Conservation (phyloP, 768 basidiomycete species). For the Tylopilus cervinicoccineus region DNA sequence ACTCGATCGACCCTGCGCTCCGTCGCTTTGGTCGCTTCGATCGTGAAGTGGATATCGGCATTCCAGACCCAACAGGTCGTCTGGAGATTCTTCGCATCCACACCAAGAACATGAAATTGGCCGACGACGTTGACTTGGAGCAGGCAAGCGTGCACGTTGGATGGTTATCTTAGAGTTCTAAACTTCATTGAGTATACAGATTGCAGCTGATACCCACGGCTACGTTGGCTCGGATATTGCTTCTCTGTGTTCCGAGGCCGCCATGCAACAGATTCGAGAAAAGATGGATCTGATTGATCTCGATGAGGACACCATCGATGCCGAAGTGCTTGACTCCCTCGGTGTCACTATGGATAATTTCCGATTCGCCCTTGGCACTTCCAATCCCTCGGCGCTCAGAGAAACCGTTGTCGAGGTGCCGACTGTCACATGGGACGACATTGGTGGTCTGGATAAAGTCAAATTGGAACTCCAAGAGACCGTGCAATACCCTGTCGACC, state of each 20-base stretch:
- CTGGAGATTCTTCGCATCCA: constrained; percentile 98
- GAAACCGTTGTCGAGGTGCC: constrained; percentile 99
- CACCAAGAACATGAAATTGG: constrained; percentile 99
- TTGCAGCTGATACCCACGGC: constrained; percentile 98
- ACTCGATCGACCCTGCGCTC: constrained; percentile 98
- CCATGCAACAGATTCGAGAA: constrained; percentile 99
- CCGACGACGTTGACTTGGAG: constrained; percentile 95
- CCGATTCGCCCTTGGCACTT: constrained; percentile 96
- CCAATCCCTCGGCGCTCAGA: constrained; percentile 97
- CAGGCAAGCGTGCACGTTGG: constrained; percentile 45
- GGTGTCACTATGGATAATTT: constrained; percentile 99
- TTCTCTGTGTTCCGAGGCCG: constrained; percentile 96
- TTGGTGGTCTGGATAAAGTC: constrained; percentile 99
- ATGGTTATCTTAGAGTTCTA: neutral
- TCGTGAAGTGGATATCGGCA: constrained; percentile 98
- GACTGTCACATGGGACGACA: constrained; percentile 97
- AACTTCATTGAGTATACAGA: constrained; percentile 42
- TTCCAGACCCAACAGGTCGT: constrained; percentile 98
- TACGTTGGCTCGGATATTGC: constrained; percentile 99
- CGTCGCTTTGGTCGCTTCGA: constrained; percentile 99
- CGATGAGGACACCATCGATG: constrained; percentile 98
- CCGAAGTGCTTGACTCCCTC: constrained; percentile 96
- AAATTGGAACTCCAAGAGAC: constrained; percentile 99
- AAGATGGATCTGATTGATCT: constrained; percentile 99
- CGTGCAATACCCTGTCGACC: constrained; percentile 99